A percentile compares a stretch with the other conserved stretches of the same genome.
phyloP scores from a whole-genome alignment of 176 grass and related monocot species.

The Carex parvula region DNA sequence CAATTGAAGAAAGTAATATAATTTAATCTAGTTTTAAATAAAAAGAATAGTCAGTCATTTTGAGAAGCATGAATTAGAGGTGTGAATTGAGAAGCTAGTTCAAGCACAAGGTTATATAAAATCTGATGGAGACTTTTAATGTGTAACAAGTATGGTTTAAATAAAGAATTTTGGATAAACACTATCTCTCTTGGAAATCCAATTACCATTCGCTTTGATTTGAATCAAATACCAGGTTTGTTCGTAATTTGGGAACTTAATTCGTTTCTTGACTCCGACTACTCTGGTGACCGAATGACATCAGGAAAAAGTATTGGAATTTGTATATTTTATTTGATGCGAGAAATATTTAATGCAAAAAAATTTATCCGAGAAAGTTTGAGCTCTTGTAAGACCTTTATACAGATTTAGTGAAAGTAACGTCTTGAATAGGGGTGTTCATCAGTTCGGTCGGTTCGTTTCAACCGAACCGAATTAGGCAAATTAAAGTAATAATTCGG shows the following conservation, averaged over 20 bases:
- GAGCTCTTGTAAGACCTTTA: not conserved
- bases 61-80: too few species aligned
- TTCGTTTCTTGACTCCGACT: not conserved
- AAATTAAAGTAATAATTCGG: too few species aligned
- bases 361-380: too few species aligned
- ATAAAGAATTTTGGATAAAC: not conserved
- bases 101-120: not conserved
- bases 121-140: not conserved
- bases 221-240: not conserved
- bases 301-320: too few species aligned
- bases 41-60: not conserved
- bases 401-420: slow-evolving; percentile 6
- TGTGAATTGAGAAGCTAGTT: not conserved
- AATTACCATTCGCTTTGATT: not conserved
- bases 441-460: too few species aligned
- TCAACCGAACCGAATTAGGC: too few species aligned
- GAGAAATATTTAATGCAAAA: too few species aligned
- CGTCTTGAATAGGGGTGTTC: too few species aligned
- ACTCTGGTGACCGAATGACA: too few species aligned
- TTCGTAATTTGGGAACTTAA: not conserved
- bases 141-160: not conserved
- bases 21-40: slow-evolving; percentile 6
- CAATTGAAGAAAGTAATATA: not conserved
- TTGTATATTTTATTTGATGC: too few species aligned
- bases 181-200: not conserved